Percentiles rank a stretch among this genome's conserved stretches.
Conservation (phyloP, 805 yeast species). For the Starmerella gropengiesseri region DNA sequence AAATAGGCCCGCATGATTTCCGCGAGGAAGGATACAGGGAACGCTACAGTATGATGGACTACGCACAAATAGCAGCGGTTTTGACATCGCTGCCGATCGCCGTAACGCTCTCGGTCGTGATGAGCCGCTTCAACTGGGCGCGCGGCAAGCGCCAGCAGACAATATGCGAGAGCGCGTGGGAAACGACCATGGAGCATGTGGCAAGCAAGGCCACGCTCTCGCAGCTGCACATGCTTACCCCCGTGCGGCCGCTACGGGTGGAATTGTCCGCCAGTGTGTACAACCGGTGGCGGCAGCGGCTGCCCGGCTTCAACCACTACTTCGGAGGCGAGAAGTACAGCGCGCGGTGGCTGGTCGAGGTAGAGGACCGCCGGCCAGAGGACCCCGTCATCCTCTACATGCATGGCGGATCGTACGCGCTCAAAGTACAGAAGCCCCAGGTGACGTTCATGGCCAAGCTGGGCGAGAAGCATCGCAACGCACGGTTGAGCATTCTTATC, state of each 20-base stretch:
- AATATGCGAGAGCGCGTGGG: slow-evolving; percentile 9
- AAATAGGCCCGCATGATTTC: slow-evolving; percentile 18
- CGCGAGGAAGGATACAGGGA: slow-evolving; percentile 12
- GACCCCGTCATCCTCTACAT: slow-evolving; percentile 26
- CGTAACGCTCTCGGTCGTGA: neutral
- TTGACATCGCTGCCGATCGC: slow-evolving; percentile 11
- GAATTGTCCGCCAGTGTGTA: slow-evolving; percentile 8
- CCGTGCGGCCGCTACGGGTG: slow-evolving; percentile 20
- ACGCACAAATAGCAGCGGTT: slow-evolving; percentile 7
- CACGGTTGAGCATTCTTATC: slow-evolving; percentile 23
- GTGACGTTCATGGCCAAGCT: slow-evolving; percentile 16
- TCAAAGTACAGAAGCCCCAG: slow-evolving; percentile 20
- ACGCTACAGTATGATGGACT: slow-evolving; percentile 10
- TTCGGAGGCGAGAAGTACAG: slow-evolving; percentile 18
- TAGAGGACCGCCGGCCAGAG: slow-evolving; percentile 19
- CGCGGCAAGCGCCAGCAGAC: slow-evolving; percentile 6
- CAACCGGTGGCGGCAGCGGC: slow-evolving; percentile 4
- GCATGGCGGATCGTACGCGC: slow-evolving; percentile 26
- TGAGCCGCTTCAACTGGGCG: slow-evolving; percentile 3
- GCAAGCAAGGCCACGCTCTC: slow-evolving; percentile 13
- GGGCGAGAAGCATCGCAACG: slow-evolving; percentile 9
- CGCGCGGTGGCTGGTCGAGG: slow-evolving; percentile 25
- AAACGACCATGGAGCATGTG: slow-evolving; percentile 16
- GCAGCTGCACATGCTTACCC: slow-evolving; percentile 21
- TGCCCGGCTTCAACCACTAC: slow-evolving; percentile 20